Evolutionary conservation across 2,329 filamentous ascomycete genomes (phyloP).

Genomic region (Thelonectria olida): DNA sequence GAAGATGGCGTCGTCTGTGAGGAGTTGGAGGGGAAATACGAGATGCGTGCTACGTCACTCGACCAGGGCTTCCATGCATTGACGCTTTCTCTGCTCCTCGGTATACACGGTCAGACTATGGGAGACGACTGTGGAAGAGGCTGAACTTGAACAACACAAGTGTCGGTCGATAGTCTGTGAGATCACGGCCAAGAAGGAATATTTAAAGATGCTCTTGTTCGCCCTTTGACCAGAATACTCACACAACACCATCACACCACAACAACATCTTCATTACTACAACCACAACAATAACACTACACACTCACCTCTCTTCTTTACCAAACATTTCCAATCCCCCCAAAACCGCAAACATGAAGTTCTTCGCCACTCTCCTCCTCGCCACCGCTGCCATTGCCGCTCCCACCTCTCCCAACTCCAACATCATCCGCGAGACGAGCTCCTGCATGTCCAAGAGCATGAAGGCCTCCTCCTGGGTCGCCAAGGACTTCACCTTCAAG

Average conservation of each 20-base stretch:
- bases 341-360: slow-evolving; percentile 34
- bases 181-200: background rate
- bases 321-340: background rate
- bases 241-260: background rate
- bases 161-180: background rate
- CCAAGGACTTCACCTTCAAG: slow-evolving; percentile 57
- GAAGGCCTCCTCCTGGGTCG: slow-evolving; percentile 47
- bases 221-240: background rate
- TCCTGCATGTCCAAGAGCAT: slow-evolving; percentile 37
- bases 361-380: slow-evolving; percentile 40
- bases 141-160: background rate
- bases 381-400: slow-evolving; percentile 40
- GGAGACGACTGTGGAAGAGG: slow-evolving; percentile 17
- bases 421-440: slow-evolving; percentile 21
- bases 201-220: slow-evolving; percentile 2
- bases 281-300: slow-evolving; percentile 28
- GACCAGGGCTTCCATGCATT: slow-evolving; percentile 12
- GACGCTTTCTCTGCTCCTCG: slow-evolving; percentile 23
- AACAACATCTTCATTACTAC: background rate
- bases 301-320: slow-evolving; percentile 2
- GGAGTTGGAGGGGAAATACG: slow-evolving; percentile 30
- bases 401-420: slow-evolving; percentile 25
- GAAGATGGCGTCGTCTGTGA: background rate
- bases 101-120: slow-evolving; percentile 27
- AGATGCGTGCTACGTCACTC: slow-evolving; percentile 40